Conservation (phyloP, 768 basidiomycete genomes). For the Sarcomyxa edulis region DNA sequence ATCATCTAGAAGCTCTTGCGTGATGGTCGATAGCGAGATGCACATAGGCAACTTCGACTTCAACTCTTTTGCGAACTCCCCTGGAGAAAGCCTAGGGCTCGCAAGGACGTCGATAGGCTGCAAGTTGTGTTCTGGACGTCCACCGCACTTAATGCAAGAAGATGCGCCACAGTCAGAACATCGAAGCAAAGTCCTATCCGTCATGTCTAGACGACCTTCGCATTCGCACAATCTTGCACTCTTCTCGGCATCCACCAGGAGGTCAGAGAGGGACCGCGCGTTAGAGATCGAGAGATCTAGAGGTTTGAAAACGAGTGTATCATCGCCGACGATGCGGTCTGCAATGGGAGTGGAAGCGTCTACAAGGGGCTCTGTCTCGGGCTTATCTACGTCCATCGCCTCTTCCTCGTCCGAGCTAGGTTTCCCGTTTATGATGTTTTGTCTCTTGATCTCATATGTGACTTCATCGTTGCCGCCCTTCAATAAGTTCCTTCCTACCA, state of each 20-base stretch:
- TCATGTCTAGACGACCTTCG: constrained; percentile 81
- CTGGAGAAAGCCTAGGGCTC: constrained; percentile 63
- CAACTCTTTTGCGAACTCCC: constrained; percentile 67
- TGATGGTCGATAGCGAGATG: constrained; percentile 50
- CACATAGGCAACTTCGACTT: constrained; percentile 88
- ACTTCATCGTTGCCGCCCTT: constrained; percentile 58
- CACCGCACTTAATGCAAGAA: constrained; percentile 83
- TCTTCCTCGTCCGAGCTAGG: constrained; percentile 17
- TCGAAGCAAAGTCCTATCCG: constrained; percentile 54
- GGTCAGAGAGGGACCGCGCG: constrained; percentile 38
- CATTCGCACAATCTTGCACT: constrained; percentile 85
- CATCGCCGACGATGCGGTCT: constrained; percentile 67
- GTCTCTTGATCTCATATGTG: constrained; percentile 63
- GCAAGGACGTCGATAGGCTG: constrained; percentile 43
- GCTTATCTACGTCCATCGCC: constrained; percentile 44
- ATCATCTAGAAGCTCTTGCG: constrained; percentile 43
- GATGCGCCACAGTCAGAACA: constrained; percentile 77
- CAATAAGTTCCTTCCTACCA: constrained; percentile 60
- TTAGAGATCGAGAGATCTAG: constrained; percentile 64
- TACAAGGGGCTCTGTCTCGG: constrained; percentile 4
- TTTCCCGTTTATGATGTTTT: constrained; percentile 22
- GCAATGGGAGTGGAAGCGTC: constrained; percentile 20
- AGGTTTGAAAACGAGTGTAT: constrained; percentile 54
- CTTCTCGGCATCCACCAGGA: constrained; percentile 59
- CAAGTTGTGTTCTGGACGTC: constrained; percentile 85